Base-by-base conservation (phyloP, 169 alveolate species). In the Cryptosporidium bovis region DNA sequence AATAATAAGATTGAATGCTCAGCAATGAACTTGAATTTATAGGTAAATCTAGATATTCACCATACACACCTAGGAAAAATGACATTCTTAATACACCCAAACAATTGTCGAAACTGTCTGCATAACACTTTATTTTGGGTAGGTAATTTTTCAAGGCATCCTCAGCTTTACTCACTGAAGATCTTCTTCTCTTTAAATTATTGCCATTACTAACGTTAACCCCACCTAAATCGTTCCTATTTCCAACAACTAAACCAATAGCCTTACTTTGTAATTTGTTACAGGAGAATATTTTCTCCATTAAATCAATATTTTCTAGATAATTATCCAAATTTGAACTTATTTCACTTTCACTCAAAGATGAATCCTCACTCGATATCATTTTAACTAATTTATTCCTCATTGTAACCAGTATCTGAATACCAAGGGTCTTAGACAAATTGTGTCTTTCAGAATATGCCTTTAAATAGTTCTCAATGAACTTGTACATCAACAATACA, bases 1-100 rank as follows among this genome's bases (percentile, higher is more conserved):
- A 69, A 3, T 69, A 51, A 51, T 51, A 69, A 51, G 83, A 69
- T 10, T 53, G 83, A 56, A 69, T 51, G 40, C 83, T 69, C 18
- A 69, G 36, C 8, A 69, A 29, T 13, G 83, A 69, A 29, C 67
- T 53, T 34, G 83, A 69, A 53, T 56, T 7, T 18, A 56, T 6
- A 1, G 83, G 83, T 13, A 69, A 69, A 13, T 69, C 55, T 34
- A 69, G 20, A 34, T 51, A 69, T 7, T 69, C 83, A 1, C 83
- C 83, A 56, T 51, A 69, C 24, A 64, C 18, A 20, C 56, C 34
- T 15, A 64, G 36, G 40, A 69, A 69, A 36, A 51, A 64, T 8
- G 83, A 69, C 16, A 69, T 55, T 50, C 51, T 69, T 24, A 69
- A 64, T 31, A 69, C 51, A 31, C 34, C 31, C 53, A 34, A 51